Evolutionary conservation across 1,284 basidiomycete species (phyloP), one percentile per base, ranked within the genome.

Genomic region (Ceratorhiza oryzae-sativae): DNA sequence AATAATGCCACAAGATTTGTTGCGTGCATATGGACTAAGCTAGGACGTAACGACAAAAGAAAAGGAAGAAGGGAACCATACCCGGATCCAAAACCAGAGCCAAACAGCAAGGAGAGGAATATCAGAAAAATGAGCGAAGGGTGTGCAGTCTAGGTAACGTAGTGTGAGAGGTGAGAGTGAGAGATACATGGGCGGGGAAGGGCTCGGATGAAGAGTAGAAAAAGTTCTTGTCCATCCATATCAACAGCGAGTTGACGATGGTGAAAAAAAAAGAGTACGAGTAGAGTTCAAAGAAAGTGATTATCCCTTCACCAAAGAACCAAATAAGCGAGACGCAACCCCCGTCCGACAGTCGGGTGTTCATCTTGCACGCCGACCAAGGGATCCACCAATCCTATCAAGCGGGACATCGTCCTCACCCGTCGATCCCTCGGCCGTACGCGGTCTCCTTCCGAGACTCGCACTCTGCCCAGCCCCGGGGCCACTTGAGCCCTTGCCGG

Each of bases 1-100:
- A 65, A 65, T 65, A 65, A 36, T 51, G 48, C 62, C 62, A 65
- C 48, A 63, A 61, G 45, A 63, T 49, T 63, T 27, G 41, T 63
- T 63, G 60, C 60, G 30, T 48, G 60, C 41, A 63, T 34, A 63
- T 23, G 20, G 30, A 63, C 45, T 48, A 62, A 32, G 27, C 60
- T 62, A 62, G 42, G 23, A 46, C 41, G 5, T 13, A 32, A 51
- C 27, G 20, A 65, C 30, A 39, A 25, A 51, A 36, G 23, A 34
- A 12, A 9, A 63, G 34, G 60, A 48, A 6, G 34, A 63, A 61
- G 30, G 20, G 49, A 27, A 53, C 49, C 27, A 12, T 23, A 27
- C 39, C 39, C n/a, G n/a, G n/a, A n/a, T n/a, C n/a, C n/a, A n/a
- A 6, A 13, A 39, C 36, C 36, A 39, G 13, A 39, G 6, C 36